Evolutionary conservation across 2,329 filamentous ascomycete genomes (phyloP), one percentile per base, ranked within the genome.

Genomic region (Penicillium expansum): DNA sequence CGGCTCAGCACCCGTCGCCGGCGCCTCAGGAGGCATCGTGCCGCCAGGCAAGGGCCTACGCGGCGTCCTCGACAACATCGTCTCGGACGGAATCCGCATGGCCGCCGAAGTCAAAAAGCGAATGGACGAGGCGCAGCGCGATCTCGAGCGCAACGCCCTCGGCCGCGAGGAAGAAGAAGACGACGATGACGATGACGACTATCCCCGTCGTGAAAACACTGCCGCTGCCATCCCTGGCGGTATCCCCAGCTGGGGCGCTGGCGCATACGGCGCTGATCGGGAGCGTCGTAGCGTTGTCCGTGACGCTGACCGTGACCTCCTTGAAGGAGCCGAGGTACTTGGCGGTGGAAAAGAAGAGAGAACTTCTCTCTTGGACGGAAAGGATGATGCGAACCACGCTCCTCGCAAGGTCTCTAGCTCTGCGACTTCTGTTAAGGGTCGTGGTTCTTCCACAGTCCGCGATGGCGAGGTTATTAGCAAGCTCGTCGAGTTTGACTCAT

Each of bases 21-120:
- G 80, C 7, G 79, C 76, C n/a, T 79, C 82, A 0, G 81, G 83
- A 38, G 83, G 87, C 59, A 81, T 87, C 68, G 80, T 84, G 33
- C 85, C 81, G 44, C 81, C 85, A 1, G 82, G 83, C 18, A 89
- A 92, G 63, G 91, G 94, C 22, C 82, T 99, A 1, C 84, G 94
- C 41, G 94, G 94, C 20, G 94, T 99, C 57, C 80, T 99, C 38
- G 94, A 99, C 77, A 96, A 96, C 67, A 97, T 99, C 67, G 94
- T 97, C 62, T 96, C 90, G 1, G 94, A 99, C 71, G 94, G 94
- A 41, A 97, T 97, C 87, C 88, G 93, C 33, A 93, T 97, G 57
- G 94, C 94, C 0, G 90, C 89, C 0, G 94, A 99, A 73, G 93
- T 99, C 50, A 83, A 90, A 63, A 86, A 92, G 67, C 83, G 92